A percentile compares a stretch with the other conserved stretches of the same genome.
Evolutionary conservation across 371 early-diverging fungal genomes (phyloP).

Genomic region (Apophysomyces sp.): DNA sequence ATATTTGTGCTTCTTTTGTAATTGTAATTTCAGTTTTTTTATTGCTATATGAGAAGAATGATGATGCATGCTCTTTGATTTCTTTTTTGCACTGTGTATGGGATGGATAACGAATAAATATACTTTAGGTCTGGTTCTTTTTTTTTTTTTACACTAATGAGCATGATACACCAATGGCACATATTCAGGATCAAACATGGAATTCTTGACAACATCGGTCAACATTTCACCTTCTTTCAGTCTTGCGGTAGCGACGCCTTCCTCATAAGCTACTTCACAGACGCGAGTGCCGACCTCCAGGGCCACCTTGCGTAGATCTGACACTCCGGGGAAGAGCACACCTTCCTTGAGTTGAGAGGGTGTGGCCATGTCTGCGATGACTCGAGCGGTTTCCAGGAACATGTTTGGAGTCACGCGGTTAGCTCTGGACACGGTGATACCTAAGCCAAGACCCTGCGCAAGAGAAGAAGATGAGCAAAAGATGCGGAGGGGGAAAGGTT

Average conservation of each 20-base stretch:
- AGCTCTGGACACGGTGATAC: slow-evolving; percentile 55
- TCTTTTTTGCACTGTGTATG: background rate
- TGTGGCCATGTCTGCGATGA: slow-evolving; percentile 60
- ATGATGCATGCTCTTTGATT: slow-evolving; percentile 1
- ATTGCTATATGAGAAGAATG: background rate
- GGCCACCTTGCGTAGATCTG: slow-evolving; percentile 51
- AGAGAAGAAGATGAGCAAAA: background rate
- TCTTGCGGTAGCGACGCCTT: slow-evolving; percentile 49
- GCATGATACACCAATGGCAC: slow-evolving; percentile 55
- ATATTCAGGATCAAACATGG: slow-evolving; percentile 58
- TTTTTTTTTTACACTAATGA: slow-evolving; percentile 11
- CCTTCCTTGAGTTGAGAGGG: slow-evolving; percentile 62
- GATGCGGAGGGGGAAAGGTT: background rate
- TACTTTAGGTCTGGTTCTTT: background rate
- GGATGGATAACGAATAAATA: background rate
- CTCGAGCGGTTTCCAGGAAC: slow-evolving; percentile 62
- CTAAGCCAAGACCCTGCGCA: slow-evolving; percentile 54
- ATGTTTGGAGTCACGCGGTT: slow-evolving; percentile 56
- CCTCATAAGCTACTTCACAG: slow-evolving; percentile 60
- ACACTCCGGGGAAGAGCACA: slow-evolving; percentile 58
- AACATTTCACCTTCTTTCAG: slow-evolving; percentile 49
- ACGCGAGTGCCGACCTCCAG: slow-evolving; percentile 57
- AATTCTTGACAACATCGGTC: slow-evolving; percentile 46
- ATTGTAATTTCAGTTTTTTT: slow-evolving; percentile 4
- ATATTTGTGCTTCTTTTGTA: background rate